phyloP scores from a whole-genome alignment of 352 stramenopile genomes.

The Phytophthora pini region DNA sequence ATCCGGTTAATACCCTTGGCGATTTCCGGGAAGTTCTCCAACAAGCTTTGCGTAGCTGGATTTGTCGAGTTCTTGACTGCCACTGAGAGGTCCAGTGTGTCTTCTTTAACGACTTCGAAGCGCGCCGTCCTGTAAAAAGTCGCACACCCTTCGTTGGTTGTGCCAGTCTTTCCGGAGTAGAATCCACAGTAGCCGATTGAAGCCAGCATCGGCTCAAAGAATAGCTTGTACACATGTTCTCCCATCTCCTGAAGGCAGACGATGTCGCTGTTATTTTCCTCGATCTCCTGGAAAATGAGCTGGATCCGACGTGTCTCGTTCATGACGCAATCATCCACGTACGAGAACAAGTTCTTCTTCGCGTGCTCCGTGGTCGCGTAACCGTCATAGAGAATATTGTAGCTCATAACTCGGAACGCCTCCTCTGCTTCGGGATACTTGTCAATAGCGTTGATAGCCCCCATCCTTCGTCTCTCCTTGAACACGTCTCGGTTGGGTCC shows the following conservation, averaged over 20 bases:
- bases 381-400: conserved; percentile 82
- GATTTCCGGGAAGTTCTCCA: conserved; percentile 68
- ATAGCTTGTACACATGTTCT: conserved; percentile 50
- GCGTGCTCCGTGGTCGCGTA: conserved; percentile 69
- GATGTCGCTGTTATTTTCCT: conserved; percentile 64
- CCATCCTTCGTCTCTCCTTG: conserved; percentile 32
- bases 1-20: conserved; percentile 54
- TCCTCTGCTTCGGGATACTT: conserved; percentile 23
- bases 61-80: conserved; percentile 48
- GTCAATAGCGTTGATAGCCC: conserved; percentile 13
- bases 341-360: conserved; percentile 69
- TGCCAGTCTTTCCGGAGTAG: conserved; percentile 75
- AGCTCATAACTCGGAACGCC: conserved; percentile 80
- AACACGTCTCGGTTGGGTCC: conserved; percentile 71
- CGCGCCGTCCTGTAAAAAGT: conserved; percentile 46
- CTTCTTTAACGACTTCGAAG: conserved; percentile 62
- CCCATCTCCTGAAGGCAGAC: conserved; percentile 84
- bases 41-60: conserved; percentile 36
- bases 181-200: conserved; percentile 55
- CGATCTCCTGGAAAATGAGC: conserved; percentile 76
- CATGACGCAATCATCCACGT: conserved; percentile 50
- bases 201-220: conserved; percentile 67
- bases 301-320: conserved; percentile 78
- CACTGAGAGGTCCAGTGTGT: conserved; percentile 46
- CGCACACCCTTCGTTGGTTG: conserved; percentile 74